Evolutionary conservation across 139 green algal species (phyloP).

Genomic region (Coccomyxa sp.): DNA sequence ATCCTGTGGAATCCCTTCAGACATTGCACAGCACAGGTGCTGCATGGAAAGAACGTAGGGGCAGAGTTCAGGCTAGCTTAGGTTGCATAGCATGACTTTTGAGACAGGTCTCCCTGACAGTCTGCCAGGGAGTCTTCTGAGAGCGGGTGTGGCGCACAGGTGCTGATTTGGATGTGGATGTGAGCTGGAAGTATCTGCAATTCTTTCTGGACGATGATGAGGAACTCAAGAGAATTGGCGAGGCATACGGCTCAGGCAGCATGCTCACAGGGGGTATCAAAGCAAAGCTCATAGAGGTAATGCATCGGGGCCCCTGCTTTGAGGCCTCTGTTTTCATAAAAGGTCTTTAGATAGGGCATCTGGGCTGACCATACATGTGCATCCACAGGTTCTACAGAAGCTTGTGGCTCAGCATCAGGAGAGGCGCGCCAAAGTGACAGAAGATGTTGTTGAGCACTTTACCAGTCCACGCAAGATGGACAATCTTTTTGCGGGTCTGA

Average conservation of each 20-base stretch:
- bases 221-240: conserved; percentile 47
- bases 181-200: conserved; percentile 94
- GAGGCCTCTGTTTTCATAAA: not conserved
- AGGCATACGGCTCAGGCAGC: conserved; percentile 76
- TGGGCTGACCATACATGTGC: not conserved
- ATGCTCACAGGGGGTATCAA: conserved; percentile 98
- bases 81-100: not conserved
- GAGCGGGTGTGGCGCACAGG: conserved; percentile 31
- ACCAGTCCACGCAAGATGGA: too few species aligned
- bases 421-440: conserved; percentile 72
- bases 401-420: conserved; percentile 77
- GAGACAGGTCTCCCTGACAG: too few species aligned
- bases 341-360: not conserved
- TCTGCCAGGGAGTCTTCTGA: not conserved
- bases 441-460: conserved; percentile 87
- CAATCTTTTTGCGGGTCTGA: too few species aligned
- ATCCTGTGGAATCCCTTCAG: not conserved
- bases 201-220: conserved; percentile 97
- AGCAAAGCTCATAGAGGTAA: conserved; percentile 76
- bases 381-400: conserved; percentile 34
- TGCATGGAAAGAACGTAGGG: not conserved
- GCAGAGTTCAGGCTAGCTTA: not conserved
- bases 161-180: conserved; percentile 93
- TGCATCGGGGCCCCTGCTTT: not conserved
- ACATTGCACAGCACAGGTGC: not conserved